Conservation (phyloP, 1,284 basidiomycete genomes). For the Chalciporus piperatoides region DNA sequence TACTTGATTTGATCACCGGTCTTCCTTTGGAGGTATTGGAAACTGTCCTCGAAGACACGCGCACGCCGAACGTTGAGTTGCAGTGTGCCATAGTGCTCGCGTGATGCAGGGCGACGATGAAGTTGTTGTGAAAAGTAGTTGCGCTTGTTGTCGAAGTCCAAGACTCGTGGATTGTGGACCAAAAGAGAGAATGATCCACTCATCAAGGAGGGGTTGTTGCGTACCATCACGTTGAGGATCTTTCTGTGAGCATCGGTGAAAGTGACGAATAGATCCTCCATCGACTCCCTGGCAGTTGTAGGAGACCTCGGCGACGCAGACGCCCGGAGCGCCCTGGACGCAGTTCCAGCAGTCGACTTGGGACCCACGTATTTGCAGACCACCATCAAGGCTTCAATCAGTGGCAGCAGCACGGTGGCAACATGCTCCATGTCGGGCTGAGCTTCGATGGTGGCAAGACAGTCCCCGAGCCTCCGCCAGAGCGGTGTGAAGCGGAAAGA, state of each 20-base stretch:
- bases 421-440: constrained; percentile 81
- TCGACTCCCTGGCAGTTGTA: constrained; percentile 62
- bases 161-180: constrained; percentile 92
- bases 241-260: constrained; percentile 97
- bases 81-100: constrained; percentile 81
- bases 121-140: constrained; percentile 98
- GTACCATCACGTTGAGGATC: constrained; percentile 95
- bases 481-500: constrained; percentile 83
- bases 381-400: constrained; percentile 96
- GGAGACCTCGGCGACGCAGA: constrained; percentile 67
- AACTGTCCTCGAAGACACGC: constrained; percentile 97
- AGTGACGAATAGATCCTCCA: constrained; percentile 86
- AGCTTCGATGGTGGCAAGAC: constrained; percentile 78
- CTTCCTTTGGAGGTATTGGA: constrained; percentile 86
- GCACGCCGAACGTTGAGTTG: constrained; percentile 92
- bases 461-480: constrained; percentile 85
- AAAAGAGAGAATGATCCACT: constrained; percentile 97
- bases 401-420: constrained; percentile 84
- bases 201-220: constrained; percentile 97
- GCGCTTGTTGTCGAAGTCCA: constrained; percentile 99
- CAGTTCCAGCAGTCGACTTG: constrained; percentile 43
- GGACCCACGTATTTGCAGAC: constrained; percentile 92
- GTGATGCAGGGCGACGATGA: constrained; percentile 76
- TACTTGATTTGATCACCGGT: constrained; percentile 97
- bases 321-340: constrained; percentile 49